Evolutionary conservation across 768 basidiomycete species (phyloP).

Genomic region (Boletus huronensis): DNA sequence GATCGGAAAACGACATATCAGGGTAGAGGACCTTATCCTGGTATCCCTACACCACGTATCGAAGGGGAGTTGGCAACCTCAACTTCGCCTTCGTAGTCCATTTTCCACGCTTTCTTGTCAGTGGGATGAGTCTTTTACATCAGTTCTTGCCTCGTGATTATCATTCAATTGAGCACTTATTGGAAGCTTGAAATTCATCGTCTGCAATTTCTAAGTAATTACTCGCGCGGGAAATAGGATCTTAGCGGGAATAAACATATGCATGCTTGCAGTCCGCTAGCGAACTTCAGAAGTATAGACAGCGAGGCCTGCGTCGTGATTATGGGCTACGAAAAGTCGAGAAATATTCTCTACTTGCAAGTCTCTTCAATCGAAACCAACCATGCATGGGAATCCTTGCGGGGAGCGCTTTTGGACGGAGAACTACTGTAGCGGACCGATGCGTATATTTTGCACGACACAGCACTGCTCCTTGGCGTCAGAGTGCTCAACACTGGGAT

Average conservation of each 20-base stretch:
- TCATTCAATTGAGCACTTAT: neutral
- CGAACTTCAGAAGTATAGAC: no score
- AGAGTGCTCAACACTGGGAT: no score
- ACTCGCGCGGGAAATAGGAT: neutral
- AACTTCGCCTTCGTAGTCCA: constrained; percentile 48
- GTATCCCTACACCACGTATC: constrained; percentile 82
- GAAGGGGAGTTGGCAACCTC: constrained; percentile 80
- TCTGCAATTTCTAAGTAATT: neutral
- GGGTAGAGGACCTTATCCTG: constrained; percentile 63
- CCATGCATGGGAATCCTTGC: no score
- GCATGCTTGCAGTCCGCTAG: neutral
- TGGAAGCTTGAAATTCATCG: neutral
- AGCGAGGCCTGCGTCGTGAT: neutral
- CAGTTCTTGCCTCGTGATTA: neutral
- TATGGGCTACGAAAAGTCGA: neutral
- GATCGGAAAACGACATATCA: constrained; percentile 56
- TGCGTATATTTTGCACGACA: no score
- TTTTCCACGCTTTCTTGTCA: neutral
- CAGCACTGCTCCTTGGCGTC: no score
- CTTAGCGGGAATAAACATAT: neutral
- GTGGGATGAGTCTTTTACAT: constrained; percentile 1
- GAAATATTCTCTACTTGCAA: neutral
- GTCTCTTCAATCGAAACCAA: neutral
- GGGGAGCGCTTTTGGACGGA: no score
- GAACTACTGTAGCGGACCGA: no score